phyloP scores from a whole-genome alignment of 495 filamentous ascomycete genomes.

The Hypoxylon lenormandii region DNA sequence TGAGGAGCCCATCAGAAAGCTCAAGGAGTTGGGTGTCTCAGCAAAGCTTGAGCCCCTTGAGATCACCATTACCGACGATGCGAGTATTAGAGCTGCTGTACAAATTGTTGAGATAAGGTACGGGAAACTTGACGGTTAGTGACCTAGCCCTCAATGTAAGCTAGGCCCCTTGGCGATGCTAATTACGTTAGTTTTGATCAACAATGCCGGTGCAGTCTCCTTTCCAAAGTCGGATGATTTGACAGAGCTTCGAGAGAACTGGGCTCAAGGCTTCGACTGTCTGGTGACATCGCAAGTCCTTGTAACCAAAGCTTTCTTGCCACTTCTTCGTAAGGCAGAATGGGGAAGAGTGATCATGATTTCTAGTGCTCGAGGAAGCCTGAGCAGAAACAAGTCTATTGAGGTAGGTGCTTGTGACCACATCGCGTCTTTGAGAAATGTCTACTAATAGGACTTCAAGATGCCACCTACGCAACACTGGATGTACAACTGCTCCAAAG shows the following conservation, averaged over 20 bases:
- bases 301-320: constrained; percentile 48
- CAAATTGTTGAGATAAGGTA: constrained; percentile 17
- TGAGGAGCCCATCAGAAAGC: constrained; percentile 9
- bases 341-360: constrained; percentile 40
- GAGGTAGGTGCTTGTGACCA: constrained; percentile 21
- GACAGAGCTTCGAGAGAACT: constrained; percentile 28
- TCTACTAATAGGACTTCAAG: constrained; percentile 30
- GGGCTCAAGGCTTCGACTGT: constrained; percentile 43
- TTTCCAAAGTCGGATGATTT: constrained; percentile 17
- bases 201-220: constrained; percentile 15
- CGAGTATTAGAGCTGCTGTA: constrained; percentile 24
- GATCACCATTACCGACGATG: constrained; percentile 22
- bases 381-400: constrained; percentile 33
- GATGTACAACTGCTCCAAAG: constrained; percentile 49
- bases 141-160: too few relatives aligned
- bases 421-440: neutral
- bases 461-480: constrained; percentile 29
- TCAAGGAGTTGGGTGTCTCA: constrained; percentile 16
- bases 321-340: constrained; percentile 47
- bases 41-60: constrained; percentile 19
- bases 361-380: constrained; percentile 41
- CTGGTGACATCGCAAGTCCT: constrained; percentile 47
- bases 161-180: neutral
- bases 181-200: constrained; percentile 8
- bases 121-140: constrained; percentile 24